Evolutionary conservation across 805 yeast species (phyloP), one percentile per base, ranked within the genome.

Genomic region (Cyberlindnera bimundalis): DNA sequence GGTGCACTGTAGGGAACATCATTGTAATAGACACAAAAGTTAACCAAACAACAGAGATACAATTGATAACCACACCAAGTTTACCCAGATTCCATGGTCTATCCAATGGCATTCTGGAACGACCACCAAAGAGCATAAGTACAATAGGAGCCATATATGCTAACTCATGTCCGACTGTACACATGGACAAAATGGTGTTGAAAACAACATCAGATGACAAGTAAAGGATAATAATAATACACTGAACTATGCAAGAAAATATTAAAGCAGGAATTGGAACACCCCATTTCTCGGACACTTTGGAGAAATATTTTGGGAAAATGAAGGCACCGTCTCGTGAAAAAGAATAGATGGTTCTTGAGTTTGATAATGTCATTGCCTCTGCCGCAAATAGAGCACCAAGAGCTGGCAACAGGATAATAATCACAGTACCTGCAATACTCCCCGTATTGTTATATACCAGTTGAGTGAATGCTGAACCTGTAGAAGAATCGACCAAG

Each of bases 311-410:
- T 11, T 48, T 46, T 33, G 65, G 63, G 47, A 59, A 61, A 31
- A 64, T 60, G 36, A 61, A 52, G 8, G 64, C 66, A 45, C 62
- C 61, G 26, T 60, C 61, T 41, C 60, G 52, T 13, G 66, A 61
- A 53, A 64, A 61, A 8, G 67, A 52, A 54, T 61, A 62, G 29
- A 61, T 55, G 24, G 64, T 56, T 50, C 66, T 52, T 11, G 59
- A 52, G 30, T 62, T 60, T 7, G 62, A 57, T 20, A 63, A 45
- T 14, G 64, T 57, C 55, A 58, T 54, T 11, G 52, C 53, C 27
- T 56, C 59, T 29, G 51, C 58, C 3, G 59, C 59, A 30, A 52
- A 51, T 8, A 56, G 29, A 2, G 56, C 56, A 27, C 48, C 45
- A 2, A 53, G 25, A 2, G 58, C 54, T 23, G 59, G 59, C 13